phyloP scores from a whole-genome alignment of 164 flowering plant species.

The Piper longum region DNA sequence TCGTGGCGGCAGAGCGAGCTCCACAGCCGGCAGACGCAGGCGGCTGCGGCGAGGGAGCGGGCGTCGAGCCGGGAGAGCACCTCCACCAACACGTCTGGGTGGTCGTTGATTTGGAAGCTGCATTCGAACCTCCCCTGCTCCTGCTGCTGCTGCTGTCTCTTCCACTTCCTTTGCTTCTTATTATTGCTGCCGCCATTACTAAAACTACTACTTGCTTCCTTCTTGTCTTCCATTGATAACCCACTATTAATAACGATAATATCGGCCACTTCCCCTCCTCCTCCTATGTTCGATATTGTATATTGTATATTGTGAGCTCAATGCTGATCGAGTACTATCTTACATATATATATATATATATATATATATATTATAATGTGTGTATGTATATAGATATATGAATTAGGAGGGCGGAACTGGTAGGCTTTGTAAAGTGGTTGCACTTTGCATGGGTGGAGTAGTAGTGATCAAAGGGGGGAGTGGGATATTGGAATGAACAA shows the following conservation, averaged over 20 bases:
- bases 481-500: neutral
- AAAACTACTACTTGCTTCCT: neutral
- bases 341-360: no score
- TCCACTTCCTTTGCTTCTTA: slow-evolving; percentile 3
- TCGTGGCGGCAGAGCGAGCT: slow-evolving; percentile 47
- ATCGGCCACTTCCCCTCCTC: no score
- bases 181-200: neutral
- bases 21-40: slow-evolving; percentile 87
- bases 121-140: no score
- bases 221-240: neutral
- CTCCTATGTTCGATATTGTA: no score
- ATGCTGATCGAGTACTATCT: no score
- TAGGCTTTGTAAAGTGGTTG: neutral
- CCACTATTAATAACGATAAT: no score
- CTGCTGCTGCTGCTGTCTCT: neutral
- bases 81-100: slow-evolving; percentile 59
- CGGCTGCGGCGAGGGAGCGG: slow-evolving; percentile 55
- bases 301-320: no score
- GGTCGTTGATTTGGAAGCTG: slow-evolving; percentile 57
- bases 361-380: no score
- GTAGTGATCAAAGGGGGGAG: neutral
- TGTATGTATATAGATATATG: no score
- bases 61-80: slow-evolving; percentile 69
- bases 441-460: neutral
- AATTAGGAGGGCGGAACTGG: no score